Base-by-base conservation (phyloP, 305 asterid genomes). In the Fraxinus sp. region DNA sequence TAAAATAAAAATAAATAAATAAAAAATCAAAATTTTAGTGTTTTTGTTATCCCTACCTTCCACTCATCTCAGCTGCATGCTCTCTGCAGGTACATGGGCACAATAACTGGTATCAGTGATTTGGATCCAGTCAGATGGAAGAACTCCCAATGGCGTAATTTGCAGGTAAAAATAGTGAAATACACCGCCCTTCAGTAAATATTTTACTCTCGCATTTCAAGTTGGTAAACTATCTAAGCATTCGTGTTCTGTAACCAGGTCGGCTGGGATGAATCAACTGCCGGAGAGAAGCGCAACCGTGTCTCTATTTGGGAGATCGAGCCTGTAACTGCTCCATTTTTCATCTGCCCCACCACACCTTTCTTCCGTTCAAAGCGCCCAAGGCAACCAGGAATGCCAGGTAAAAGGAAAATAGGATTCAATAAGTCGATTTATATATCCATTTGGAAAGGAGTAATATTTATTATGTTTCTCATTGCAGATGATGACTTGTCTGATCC, bases 241-340 rank as follows among this genome's bases (percentile, higher is more conserved):
- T 71, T 78, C 33, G 3, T 24, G 37, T 82, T 84, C 44, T 52
- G 41, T 59, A 41, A 52, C 74, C 87, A 96, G 99, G 97, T 96
- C 75, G 98, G 98, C 28, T 97, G 99, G 99, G 99, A 97, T 46
- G 99, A 97, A 87, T 93, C 99, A 13, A 93, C 98, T 73, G 95
- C 97, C 6, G 95, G 96, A 64, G 98, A 94, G 83, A 91, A 88
- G 83, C 97, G 97, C 32, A 94, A 82, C 32, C 95, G 99, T 44
- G 98, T 97, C 78, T 97, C 99, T 33, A 87, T 94, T 83, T 97
- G 99, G 99, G 99, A 97, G 86, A 94, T 97, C n/a, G 99, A 97
- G 74, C 98, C 99, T 20, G 97, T 94, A 18, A 93, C 97, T 7
- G 98, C 98, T 59, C 99, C 99, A 7, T 97, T 97, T 88, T 93